These are phyloP conservation scores for Cenchrus purpureus DNA, from an alignment of 176 grass and related monocot genomes.

Conservation along the genomic window DNA sequence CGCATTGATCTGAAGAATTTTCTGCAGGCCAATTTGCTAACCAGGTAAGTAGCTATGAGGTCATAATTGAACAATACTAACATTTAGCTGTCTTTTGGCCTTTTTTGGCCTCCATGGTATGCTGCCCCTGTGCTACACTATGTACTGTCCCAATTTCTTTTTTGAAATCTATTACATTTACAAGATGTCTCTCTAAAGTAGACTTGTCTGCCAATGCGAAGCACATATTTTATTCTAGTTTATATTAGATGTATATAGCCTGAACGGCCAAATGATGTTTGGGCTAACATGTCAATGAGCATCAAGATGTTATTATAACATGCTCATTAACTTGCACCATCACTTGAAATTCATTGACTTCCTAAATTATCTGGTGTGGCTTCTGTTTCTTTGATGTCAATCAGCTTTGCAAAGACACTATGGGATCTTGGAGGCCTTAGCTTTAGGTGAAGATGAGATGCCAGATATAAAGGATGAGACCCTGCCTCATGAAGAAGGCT, in stretches of 20 bases:
- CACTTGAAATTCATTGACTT: conserved; percentile 8
- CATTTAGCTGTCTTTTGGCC: background rate
- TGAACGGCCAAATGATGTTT: background rate
- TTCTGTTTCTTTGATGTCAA: conserved; percentile 24
- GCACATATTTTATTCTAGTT: background rate
- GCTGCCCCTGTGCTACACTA: background rate
- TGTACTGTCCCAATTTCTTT: background rate
- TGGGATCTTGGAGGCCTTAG: conserved; percentile 88
- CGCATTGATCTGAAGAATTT: conserved; percentile 82
- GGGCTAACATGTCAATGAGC: background rate
- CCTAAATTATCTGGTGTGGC: background rate
- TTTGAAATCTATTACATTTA: background rate
- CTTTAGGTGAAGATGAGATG: conserved; percentile 92
- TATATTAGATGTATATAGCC: conserved; percentile 6
- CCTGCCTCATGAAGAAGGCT: conserved; percentile 80
- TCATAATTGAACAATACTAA: conserved; percentile 12
- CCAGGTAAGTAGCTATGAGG: conserved; percentile 49
- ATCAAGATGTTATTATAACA: background rate
- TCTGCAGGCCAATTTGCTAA: conserved; percentile 80
- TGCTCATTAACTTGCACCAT: background rate
- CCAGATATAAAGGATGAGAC: conserved; percentile 95
- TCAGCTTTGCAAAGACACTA: conserved; percentile 96
- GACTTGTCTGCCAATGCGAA: background rate
- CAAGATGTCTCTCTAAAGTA: background rate
- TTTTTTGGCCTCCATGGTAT: background rate